A percentile compares a stretch with the other conserved stretches of the same genome.
Conservation (phyloP, 805 yeast species). For the Nematodospora valgi region DNA sequence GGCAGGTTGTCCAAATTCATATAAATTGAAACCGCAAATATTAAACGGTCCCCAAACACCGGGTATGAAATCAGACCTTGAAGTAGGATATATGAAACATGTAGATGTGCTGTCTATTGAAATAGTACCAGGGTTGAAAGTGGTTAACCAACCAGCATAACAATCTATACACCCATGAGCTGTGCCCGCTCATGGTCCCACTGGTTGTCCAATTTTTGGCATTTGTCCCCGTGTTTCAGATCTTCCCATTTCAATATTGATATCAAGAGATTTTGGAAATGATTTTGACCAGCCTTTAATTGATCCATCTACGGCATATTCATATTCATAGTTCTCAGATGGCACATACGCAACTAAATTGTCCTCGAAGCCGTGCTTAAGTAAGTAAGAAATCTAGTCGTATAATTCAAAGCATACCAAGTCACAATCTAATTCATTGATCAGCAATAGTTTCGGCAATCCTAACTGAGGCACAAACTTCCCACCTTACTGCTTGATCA, state of each 20-base stretch:
- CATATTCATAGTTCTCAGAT: slow-evolving; percentile 3
- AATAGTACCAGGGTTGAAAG: slow-evolving; percentile 18
- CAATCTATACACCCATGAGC: slow-evolving; percentile 58
- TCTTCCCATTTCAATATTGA: slow-evolving; percentile 25
- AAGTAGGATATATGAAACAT: slow-evolving; percentile 41
- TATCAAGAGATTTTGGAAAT: slow-evolving; percentile 21
- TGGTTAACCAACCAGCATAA: slow-evolving; percentile 52
- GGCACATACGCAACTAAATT: slow-evolving; percentile 6
- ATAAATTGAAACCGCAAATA: slow-evolving; percentile 19
- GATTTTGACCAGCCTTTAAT: slow-evolving; percentile 48
- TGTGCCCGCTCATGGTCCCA: slow-evolving; percentile 12
- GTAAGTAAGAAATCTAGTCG: slow-evolving; percentile 39
- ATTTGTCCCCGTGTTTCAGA: slow-evolving; percentile 14
- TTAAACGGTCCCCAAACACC: slow-evolving; percentile 65
- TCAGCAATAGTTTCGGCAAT: slow-evolving; percentile 46
- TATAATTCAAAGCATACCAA: slow-evolving; percentile 48
- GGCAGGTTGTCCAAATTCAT: slow-evolving; percentile 58
- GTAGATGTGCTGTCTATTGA: slow-evolving; percentile 63
- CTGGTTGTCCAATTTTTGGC: slow-evolving; percentile 15
- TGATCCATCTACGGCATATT: slow-evolving; percentile 52
- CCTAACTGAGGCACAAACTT: slow-evolving; percentile 56
- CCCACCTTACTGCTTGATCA: slow-evolving; percentile 35
- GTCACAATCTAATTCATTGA: slow-evolving; percentile 22
- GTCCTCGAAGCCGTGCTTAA: slow-evolving; percentile 18
- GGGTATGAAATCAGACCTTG: slow-evolving; percentile 9